Percentiles rank a stretch among this genome's conserved stretches.
These are phyloP conservation scores for Ramaria sp. DNA, from an alignment of 768 basidiomycete genomes.

Conservation along the genomic window DNA sequence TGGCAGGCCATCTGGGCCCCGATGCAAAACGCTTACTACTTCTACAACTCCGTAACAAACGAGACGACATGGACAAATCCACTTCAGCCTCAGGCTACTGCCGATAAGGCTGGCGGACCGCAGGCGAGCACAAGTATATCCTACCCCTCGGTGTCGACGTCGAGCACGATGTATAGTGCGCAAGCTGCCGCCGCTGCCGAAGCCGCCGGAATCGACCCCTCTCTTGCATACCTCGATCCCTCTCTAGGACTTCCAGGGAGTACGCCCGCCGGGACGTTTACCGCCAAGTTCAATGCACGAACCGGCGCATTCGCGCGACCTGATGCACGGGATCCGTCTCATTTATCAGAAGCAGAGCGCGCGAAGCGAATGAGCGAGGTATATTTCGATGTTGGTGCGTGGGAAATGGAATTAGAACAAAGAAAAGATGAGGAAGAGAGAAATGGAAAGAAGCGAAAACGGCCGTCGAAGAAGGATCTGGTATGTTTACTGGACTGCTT, in stretches of 20 bases:
- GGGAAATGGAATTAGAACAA: constrained; percentile 60
- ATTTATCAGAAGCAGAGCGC: constrained; percentile 72
- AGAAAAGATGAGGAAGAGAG: constrained; percentile 32
- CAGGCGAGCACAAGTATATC: constrained; percentile 11
- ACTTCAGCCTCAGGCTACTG: constrained; percentile 27
- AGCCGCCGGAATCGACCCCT: constrained; percentile 76
- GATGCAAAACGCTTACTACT: constrained; percentile 74
- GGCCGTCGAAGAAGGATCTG: constrained; percentile 74
- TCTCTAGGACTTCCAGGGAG: constrained; percentile 31
- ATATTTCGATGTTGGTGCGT: constrained; percentile 75
- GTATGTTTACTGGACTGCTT: constrained; percentile 30
- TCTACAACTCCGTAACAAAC: constrained; percentile 62
- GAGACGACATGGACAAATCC: constrained; percentile 85
- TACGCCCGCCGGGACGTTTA: constrained; percentile 26
- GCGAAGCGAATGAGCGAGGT: constrained; percentile 80
- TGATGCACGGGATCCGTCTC: constrained; percentile 61
- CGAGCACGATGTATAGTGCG: constrained; percentile 30
- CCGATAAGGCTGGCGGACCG: constrained; percentile 18
- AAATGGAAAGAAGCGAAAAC: constrained; percentile 65
- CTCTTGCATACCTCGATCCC: constrained; percentile 72
- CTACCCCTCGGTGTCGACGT: constrained; percentile 18
- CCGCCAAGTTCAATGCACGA: constrained; percentile 45
- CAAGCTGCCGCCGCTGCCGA: constrained; percentile 61
- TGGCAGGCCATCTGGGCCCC: constrained; percentile 83
- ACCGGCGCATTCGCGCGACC: constrained; percentile 63